Conservation (phyloP, 352 stramenopile genomes). For the Phytophthora ramorum region DNA sequence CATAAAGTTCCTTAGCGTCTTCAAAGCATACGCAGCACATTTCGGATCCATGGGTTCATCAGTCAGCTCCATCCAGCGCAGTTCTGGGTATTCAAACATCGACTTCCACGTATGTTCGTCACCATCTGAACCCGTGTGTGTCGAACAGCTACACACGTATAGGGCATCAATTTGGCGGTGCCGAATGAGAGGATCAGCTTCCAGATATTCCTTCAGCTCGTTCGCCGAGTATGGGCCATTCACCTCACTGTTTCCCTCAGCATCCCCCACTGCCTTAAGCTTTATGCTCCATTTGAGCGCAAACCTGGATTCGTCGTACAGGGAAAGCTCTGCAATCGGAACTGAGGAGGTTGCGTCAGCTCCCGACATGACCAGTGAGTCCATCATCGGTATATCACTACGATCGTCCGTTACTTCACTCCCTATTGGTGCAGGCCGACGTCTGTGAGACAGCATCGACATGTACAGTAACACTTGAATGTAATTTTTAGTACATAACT, state of each 20-base stretch:
- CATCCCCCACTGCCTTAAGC: constrained; percentile 26
- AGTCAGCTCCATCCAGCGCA: constrained; percentile 85
- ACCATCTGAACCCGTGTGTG: constrained; percentile 36
- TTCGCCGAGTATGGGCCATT: constrained; percentile 62
- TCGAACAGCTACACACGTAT: constrained; percentile 76
- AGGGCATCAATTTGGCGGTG: constrained; percentile 47
- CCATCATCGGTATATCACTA: constrained; percentile 77
- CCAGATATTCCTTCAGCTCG: constrained; percentile 63
- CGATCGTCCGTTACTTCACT: constrained; percentile 32
- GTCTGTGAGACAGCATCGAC: constrained; percentile 63
- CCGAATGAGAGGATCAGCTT: constrained; percentile 45
- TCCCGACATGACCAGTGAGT: constrained; percentile 57
- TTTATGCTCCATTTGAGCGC: constrained; percentile 74
- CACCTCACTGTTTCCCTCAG: constrained; percentile 24
- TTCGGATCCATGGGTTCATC: constrained; percentile 63
- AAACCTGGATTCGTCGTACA: constrained; percentile 68
- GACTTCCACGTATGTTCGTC: constrained; percentile 62
- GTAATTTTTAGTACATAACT: constrained; percentile 61
- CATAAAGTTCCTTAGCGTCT: constrained; percentile 71
- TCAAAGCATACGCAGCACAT: constrained; percentile 57
- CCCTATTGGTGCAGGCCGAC: constrained; percentile 7
- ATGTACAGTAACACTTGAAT: constrained; percentile 74
- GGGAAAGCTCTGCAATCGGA: constrained; percentile 71
- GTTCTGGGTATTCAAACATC: constrained; percentile 68
- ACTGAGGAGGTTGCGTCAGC: constrained; percentile 52